Percentiles rank a stretch among this genome's conserved stretches.
phyloP scores from a whole-genome alignment of 176 grass and related monocot species.

The Triticum timopheevii region DNA sequence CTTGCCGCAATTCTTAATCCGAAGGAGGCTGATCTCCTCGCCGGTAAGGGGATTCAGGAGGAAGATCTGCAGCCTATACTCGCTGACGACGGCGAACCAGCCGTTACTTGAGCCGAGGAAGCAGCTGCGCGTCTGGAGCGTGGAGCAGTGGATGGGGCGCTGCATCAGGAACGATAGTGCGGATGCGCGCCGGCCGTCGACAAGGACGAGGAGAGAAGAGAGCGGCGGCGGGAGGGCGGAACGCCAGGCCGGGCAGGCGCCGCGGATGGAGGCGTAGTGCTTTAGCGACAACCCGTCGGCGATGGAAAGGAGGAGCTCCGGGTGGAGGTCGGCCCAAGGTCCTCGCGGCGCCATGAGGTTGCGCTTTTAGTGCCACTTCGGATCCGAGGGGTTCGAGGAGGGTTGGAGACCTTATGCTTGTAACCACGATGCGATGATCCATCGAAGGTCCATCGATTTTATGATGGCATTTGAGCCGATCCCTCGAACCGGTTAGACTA shows the following conservation, averaged over 20 bases:
- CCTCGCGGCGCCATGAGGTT: neutral
- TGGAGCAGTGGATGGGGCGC: neutral
- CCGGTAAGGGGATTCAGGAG: neutral
- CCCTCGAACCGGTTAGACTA: no score
- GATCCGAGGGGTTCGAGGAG: no score
- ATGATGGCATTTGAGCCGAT: no score
- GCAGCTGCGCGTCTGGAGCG: neutral
- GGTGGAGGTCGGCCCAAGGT: neutral
- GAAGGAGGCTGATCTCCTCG: neutral
- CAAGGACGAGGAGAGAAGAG: neutral
- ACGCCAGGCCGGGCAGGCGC: neutral
- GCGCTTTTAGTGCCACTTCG: no score
- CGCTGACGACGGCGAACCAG: neutral
- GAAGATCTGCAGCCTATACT: neutral
- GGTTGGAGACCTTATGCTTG: no score
- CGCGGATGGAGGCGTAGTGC: neutral
- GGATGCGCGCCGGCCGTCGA: neutral
- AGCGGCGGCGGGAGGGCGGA: neutral
- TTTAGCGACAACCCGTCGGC: slow-evolving; percentile 5
- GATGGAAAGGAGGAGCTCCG: neutral
- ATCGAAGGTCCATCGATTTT: no score
- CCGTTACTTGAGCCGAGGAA: slow-evolving; percentile 1
- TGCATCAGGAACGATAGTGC: neutral
- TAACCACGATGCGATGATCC: no score
- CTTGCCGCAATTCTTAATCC: neutral